Conservation (phyloP, 106 monocot genomes). For the Platanthera zijinensis region DNA sequence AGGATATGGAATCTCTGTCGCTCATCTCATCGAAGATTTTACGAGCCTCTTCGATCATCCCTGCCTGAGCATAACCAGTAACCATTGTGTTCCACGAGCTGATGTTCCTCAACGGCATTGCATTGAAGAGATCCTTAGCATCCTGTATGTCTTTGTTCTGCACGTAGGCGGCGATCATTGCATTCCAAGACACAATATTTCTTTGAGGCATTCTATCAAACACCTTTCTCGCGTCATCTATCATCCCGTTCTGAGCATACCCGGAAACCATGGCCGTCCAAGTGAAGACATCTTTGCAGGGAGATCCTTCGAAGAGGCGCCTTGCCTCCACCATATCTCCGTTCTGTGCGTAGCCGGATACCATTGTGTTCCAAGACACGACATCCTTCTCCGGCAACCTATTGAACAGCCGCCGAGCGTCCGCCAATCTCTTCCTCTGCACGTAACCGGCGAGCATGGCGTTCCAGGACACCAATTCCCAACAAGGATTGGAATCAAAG, state of each 20-base stretch:
- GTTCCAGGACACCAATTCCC: slow-evolving; percentile 64
- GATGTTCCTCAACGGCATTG: slow-evolving; percentile 46
- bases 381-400: slow-evolving; percentile 38
- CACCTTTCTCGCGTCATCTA: slow-evolving; percentile 39
- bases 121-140: slow-evolving; percentile 38
- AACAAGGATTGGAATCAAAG: slow-evolving; percentile 14
- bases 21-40: slow-evolving; percentile 42
- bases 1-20: slow-evolving; percentile 42
- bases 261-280: slow-evolving; percentile 77
- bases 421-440: slow-evolving; percentile 16
- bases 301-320: slow-evolving; percentile 30
- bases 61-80: slow-evolving; percentile 43
- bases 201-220: slow-evolving; percentile 56
- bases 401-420: slow-evolving; percentile 44
- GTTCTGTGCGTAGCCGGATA: slow-evolving; percentile 61
- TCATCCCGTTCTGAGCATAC: slow-evolving; percentile 51
- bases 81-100: slow-evolving; percentile 68
- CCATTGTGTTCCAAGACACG: slow-evolving; percentile 58
- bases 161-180: slow-evolving; percentile 53
- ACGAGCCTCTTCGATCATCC: slow-evolving; percentile 35
- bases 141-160: slow-evolving; percentile 24
- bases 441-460: slow-evolving; percentile 54
- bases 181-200: slow-evolving; percentile 63
- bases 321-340: slow-evolving; percentile 31
- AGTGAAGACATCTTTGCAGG: slow-evolving; percentile 46